phyloP scores from a whole-genome alignment of 1,284 basidiomycete genomes.

The Coniferiporia sulphurascens region DNA sequence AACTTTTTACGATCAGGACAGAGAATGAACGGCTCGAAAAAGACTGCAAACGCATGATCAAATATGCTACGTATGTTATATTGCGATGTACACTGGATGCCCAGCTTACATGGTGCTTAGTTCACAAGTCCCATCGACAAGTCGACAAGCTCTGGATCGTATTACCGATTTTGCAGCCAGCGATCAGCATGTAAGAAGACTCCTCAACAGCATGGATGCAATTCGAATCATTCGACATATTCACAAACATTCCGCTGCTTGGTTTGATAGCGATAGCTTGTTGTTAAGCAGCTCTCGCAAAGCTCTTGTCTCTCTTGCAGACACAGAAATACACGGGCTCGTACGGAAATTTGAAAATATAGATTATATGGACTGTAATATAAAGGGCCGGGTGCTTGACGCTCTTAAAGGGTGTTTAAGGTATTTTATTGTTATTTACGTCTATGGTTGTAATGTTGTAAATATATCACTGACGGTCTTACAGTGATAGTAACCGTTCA shows the following conservation, averaged over 20 bases:
- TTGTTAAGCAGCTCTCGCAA: not conserved
- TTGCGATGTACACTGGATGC: too few species aligned
- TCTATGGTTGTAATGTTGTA: not conserved
- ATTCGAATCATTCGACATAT: not conserved
- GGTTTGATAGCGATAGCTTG: not conserved
- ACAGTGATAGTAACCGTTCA: not conserved
- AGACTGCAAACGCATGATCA: too few species aligned
- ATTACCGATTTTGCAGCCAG: not conserved
- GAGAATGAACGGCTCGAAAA: too few species aligned
- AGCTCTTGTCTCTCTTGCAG: too few species aligned
- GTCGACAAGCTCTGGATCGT: too few species aligned
- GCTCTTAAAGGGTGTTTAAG: not conserved
- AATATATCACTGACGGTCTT: not conserved
- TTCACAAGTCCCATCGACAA: too few species aligned
- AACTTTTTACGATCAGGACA: too few species aligned
- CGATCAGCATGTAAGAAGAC: not conserved
- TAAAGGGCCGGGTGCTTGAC: not conserved
- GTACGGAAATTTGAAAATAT: not conserved
- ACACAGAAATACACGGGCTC: not conserved
- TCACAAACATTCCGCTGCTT: not conserved
- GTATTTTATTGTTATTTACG: not conserved
- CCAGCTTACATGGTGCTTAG: too few species aligned
- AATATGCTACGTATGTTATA: too few species aligned
- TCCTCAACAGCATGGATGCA: not conserved
- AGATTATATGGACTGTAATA: not conserved